phyloP scores from a whole-genome alignment of 2,329 filamentous ascomycete genomes.

The Monilinia vaccinii-corymbosi region DNA sequence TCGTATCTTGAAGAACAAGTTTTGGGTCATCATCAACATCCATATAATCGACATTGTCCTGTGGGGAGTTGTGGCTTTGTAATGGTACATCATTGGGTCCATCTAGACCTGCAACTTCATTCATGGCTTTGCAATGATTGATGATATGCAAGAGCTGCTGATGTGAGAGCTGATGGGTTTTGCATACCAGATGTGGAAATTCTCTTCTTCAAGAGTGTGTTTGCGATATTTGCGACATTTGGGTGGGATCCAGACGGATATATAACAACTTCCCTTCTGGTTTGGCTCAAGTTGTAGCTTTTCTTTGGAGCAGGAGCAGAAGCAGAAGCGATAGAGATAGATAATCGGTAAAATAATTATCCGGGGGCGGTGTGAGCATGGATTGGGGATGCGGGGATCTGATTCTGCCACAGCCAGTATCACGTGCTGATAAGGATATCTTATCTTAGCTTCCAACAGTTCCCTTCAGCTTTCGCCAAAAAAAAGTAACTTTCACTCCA shows the following conservation, averaged over 20 bases:
- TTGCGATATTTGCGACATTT: not conserved
- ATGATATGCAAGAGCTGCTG: not conserved
- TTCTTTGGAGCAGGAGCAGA: not conserved
- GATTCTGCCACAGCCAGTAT: too few relatives aligned
- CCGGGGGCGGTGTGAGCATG: not conserved
- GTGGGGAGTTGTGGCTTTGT: not conserved
- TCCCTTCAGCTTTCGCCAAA: too few relatives aligned
- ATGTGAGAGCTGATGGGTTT: too few relatives aligned
- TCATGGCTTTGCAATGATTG: not conserved
- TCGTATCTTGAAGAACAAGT: conserved; percentile 3
- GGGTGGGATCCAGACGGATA: too few relatives aligned
- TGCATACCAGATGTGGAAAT: not conserved
- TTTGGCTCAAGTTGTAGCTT: too few relatives aligned
- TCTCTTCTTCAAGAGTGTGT: not conserved
- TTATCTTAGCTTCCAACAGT: too few relatives aligned
- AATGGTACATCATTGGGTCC: not conserved
- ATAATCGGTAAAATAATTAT: not conserved
- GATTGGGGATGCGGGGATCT: too few relatives aligned
- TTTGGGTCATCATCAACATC: not conserved
- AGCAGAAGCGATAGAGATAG: not conserved
- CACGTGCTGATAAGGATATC: too few relatives aligned
- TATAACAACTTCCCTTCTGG: too few relatives aligned
- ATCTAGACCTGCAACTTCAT: not conserved
- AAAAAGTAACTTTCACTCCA: not conserved
- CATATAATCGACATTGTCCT: not conserved